phyloP scores from a whole-genome alignment of 1,139 yeast species.

The Kodamaea ohmeri region DNA sequence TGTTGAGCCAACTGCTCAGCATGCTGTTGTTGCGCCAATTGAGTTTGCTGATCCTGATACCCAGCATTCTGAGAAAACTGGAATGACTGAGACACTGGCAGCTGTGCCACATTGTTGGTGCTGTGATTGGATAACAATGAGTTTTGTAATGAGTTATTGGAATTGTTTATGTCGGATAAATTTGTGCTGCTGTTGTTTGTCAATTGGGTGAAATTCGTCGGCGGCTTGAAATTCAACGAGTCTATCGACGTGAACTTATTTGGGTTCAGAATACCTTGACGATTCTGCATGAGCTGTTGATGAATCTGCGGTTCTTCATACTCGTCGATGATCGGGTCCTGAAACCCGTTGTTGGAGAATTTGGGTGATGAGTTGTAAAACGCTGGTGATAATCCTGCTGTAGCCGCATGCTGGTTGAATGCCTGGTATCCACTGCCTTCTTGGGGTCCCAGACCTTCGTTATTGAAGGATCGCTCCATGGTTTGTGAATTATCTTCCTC shows the following conservation, averaged over 20 bases:
- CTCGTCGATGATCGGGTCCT: constrained; percentile 16
- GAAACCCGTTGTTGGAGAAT: constrained; percentile 21
- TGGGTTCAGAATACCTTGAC: constrained; percentile 7
- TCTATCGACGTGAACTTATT: constrained; percentile 39
- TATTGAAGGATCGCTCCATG: constrained; percentile 15
- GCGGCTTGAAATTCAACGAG: constrained; percentile 41
- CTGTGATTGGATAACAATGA: constrained; percentile 27
- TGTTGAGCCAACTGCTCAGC: constrained; percentile 15
- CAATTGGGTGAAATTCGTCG: constrained; percentile 44
- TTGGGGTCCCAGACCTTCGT: neutral
- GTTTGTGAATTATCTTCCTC: constrained; percentile 37
- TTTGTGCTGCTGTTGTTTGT: constrained; percentile 43
- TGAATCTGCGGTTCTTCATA: constrained; percentile 12
- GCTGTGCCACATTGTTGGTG: constrained; percentile 14
- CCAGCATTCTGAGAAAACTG: constrained; percentile 10
- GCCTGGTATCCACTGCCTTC: constrained; percentile 8
- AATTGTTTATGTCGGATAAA: constrained; percentile 34
- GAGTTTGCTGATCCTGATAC: constrained; percentile 12
- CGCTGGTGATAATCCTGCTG: constrained; percentile 12
- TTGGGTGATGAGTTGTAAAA: constrained; percentile 25
- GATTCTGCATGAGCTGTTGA: constrained; percentile 9
- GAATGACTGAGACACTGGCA: constrained; percentile 12
- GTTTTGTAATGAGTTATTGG: constrained; percentile 24
- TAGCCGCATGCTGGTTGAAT: constrained; percentile 6
- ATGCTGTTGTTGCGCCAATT: constrained; percentile 16